Evolutionary conservation across 805 yeast genomes (phyloP).

Genomic region (Suhomyces sp.): DNA sequence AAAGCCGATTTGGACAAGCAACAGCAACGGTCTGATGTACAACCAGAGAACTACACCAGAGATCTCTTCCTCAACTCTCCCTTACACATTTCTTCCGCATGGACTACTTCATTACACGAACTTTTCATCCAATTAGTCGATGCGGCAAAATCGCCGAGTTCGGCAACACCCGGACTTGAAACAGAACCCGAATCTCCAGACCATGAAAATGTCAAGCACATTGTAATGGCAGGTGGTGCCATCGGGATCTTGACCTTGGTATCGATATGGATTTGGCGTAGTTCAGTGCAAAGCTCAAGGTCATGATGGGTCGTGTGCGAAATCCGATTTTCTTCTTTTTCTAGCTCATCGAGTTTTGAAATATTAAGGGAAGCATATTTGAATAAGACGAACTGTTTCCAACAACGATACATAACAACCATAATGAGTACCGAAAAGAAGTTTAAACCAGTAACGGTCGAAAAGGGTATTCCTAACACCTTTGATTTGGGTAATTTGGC

Average conservation of each 20-base stretch:
- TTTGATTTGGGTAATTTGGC: slow-evolving; percentile 91
- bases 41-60: slow-evolving; percentile 84
- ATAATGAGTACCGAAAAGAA: slow-evolving; percentile 19
- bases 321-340: slow-evolving; percentile 3
- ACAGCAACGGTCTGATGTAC: slow-evolving; percentile 81
- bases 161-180: slow-evolving; percentile 69
- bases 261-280: slow-evolving; percentile 64
- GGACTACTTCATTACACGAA: slow-evolving; percentile 87
- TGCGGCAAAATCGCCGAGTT: slow-evolving; percentile 77
- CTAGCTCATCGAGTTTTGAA: slow-evolving; percentile 4
- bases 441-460: slow-evolving; percentile 78
- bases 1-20: slow-evolving; percentile 96
- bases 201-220: slow-evolving; percentile 49
- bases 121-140: slow-evolving; percentile 84
- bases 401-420: background rate
- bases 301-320: slow-evolving; percentile 8
- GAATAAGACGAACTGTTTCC: too few species aligned
- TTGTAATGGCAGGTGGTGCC: slow-evolving; percentile 67
- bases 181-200: slow-evolving; percentile 60
- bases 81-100: slow-evolving; percentile 81
- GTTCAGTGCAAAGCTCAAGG: slow-evolving; percentile 33
- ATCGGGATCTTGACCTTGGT: slow-evolving; percentile 63
- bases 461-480: slow-evolving; percentile 83
- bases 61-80: slow-evolving; percentile 72
- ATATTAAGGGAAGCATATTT: too few species aligned